Percentiles rank a stretch among this genome's conserved stretches.
Conservation (phyloP, 2,329 filamentous ascomycete genomes). For the Aspergillus brasiliensis region DNA sequence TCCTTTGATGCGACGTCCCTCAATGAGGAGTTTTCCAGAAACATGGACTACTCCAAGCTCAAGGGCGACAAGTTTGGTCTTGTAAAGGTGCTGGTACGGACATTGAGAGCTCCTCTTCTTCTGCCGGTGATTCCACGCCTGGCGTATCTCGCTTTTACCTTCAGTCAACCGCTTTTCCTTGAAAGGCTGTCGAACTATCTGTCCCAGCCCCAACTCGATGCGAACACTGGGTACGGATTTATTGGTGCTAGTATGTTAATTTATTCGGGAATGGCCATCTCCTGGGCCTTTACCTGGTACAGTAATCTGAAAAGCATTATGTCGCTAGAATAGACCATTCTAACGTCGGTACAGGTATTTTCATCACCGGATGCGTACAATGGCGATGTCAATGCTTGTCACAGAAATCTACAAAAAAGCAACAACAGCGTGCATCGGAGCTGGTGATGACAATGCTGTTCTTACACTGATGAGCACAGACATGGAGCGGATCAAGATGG, state of each 20-base stretch:
- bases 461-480: conserved; percentile 19
- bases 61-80: conserved; percentile 10
- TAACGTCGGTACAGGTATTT: conserved; percentile 11
- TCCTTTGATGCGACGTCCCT: conserved; percentile 5
- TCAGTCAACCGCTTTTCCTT: conserved; percentile 31
- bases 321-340: background rate
- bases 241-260: conserved; percentile 25
- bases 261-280: conserved; percentile 19
- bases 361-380: conserved; percentile 13
- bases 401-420: conserved; percentile 9
- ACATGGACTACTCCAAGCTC: conserved; percentile 11
- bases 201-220: conserved; percentile 9
- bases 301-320: background rate
- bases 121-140: conserved; percentile 27
- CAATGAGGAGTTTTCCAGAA: conserved; percentile 10
- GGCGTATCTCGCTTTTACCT: conserved; percentile 27
- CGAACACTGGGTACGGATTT: conserved; percentile 25
- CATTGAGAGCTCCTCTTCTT: conserved; percentile 27
- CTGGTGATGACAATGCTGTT: conserved; percentile 7
- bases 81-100: conserved; percentile 26
- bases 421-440: conserved; percentile 2
- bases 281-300: conserved; percentile 18
- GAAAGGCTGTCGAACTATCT: conserved; percentile 21
- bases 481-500: conserved; percentile 15
- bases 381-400: conserved; percentile 8